phyloP scores from a whole-genome alignment of 2,329 filamentous ascomycete genomes.

The Metarhizium anisopliae region DNA sequence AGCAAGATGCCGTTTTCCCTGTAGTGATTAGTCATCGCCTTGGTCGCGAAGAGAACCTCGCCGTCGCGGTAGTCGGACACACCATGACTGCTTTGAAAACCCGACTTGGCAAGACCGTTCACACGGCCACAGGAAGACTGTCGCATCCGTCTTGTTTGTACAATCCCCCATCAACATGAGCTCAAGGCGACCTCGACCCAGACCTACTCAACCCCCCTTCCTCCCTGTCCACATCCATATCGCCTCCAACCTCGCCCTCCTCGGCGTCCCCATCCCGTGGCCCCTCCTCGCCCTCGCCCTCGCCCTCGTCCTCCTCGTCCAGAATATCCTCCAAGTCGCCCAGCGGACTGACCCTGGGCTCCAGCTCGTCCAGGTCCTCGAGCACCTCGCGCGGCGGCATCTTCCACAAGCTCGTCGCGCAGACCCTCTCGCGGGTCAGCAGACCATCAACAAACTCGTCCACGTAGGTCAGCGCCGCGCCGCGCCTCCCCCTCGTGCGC shows the following conservation, averaged over 20 bases:
- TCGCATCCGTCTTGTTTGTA: neutral
- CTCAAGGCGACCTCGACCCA: slow-evolving; percentile 6
- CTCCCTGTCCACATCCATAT: slow-evolving; percentile 30
- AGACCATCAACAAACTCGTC: slow-evolving; percentile 94
- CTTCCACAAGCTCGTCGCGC: slow-evolving; percentile 87
- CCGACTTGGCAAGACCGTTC: too few relatives aligned
- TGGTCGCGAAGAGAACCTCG: too few relatives aligned
- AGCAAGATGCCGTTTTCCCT: too few relatives aligned
- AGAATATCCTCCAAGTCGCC: slow-evolving; percentile 69
- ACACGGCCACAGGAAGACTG: too few relatives aligned
- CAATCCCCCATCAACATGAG: neutral
- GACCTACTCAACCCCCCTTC: slow-evolving; percentile 17
- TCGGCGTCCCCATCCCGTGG: slow-evolving; percentile 13
- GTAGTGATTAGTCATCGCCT: too few relatives aligned
- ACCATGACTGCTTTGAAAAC: too few relatives aligned
- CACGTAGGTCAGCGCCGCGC: slow-evolving; percentile 68
- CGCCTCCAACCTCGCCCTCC: slow-evolving; percentile 18
- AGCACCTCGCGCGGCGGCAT: slow-evolving; percentile 72
- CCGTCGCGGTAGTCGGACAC: too few relatives aligned
- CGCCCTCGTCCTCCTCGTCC: slow-evolving; percentile 46
- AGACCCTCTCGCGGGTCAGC: slow-evolving; percentile 79
- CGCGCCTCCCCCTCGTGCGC: slow-evolving; percentile 63
- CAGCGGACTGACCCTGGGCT: slow-evolving; percentile 75
- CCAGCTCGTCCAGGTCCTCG: slow-evolving; percentile 82
- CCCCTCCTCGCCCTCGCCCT: slow-evolving; percentile 13